Base-by-base conservation (phyloP, 2,329 filamentous ascomycete species). In the Calonectria naviculata region DNA sequence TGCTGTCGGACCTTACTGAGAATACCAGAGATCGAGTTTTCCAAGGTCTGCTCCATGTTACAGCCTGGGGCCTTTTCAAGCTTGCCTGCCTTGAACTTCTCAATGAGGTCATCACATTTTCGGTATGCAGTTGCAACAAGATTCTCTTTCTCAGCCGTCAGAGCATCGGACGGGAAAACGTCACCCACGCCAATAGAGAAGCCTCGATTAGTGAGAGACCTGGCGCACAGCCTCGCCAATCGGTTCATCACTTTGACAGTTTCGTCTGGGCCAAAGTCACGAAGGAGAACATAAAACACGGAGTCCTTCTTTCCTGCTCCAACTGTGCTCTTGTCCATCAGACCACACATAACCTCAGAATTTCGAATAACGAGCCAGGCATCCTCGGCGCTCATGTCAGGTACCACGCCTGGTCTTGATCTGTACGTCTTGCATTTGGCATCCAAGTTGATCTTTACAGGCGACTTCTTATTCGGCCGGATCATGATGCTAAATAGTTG, bases 241-340 rank as follows among this genome's bases (percentile, higher is more conserved):
- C 97, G 90, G 79, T 98, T 98, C 97, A 99, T 99, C 65, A 94
- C 95, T 68, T 91, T 90, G 0, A 96, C 95, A 9, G 97, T 95
- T 68, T 94, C 92, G 66, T 97, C 93, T 1, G 95, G 94, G 0
- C 97, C 97, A 78, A 94, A 99, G 85, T 99, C 97, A 86, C 97
- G 91, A 77, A 98, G 90, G 80, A 99, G 96, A 68, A 98, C 93
- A 80, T 98, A 99, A 80, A 98, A 99, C 24, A 99, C 92, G 0
- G 95, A 98, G 81, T 98, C 96, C 81, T 99, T 99, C 87, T 98
- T 98, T 78, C 97, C 97, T 7, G 94, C 92, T 76, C 97, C 97
- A n/a, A 99, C 94, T 0, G 95, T 98, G 1, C 94, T 94, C 84
- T 99, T 99, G 86, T 99, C 97, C 95, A 98, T 98, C 71, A 93